Base-by-base conservation (phyloP, 1,139 yeast genomes). In the Candida glucosophila region DNA sequence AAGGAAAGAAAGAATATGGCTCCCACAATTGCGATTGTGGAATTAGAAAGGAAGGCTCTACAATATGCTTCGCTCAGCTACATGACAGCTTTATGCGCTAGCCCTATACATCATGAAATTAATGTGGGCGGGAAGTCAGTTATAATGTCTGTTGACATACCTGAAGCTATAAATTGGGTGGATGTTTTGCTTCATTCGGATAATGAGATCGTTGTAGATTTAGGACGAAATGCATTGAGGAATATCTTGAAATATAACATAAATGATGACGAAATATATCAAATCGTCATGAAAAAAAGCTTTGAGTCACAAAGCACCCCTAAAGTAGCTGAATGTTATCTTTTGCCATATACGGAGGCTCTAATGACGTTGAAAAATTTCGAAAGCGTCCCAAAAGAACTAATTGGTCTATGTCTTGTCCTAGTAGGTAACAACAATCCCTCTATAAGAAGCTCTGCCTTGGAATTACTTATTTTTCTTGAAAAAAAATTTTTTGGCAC, bases 51-150 rank as follows among this genome's bases (percentile, higher is more conserved):
- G 39, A 71, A 76, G 27, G 75, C 78, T 17, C 53, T 88, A 9
- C 88, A 85, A 38, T 57, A 67, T 18, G 68, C 94, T 1, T 70
- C 93, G 0, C 59, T 85, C 27, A 79, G 85, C 35, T 76, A 94
- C 24, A 82, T 92, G 93, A 82, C 95, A 0, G 65, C 78, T 0
- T 55, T 90, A 15, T 78, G 94, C 37, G 69, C 77, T 3, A 80
- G 83, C 14, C 67, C 74, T 5, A 70, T 79, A 7, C 63, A 67
- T 12, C 73, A 73, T 29, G 54, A 61, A 2, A 57, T 73, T 19
- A 59, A 58, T 14, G 61, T 65, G 11, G 58, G 67, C 6, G 66
- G 64, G 11, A 50, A 51, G 14, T 42, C 55, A 5, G 68, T 66
- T 1, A 52, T 70, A 1, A 58, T 78, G 42, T 73, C 88, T 0